Percentiles rank a stretch among this genome's conserved stretches.
Evolutionary conservation across 208 protist genomes (phyloP).

Genomic region (Trypanosoma avium): DNA sequence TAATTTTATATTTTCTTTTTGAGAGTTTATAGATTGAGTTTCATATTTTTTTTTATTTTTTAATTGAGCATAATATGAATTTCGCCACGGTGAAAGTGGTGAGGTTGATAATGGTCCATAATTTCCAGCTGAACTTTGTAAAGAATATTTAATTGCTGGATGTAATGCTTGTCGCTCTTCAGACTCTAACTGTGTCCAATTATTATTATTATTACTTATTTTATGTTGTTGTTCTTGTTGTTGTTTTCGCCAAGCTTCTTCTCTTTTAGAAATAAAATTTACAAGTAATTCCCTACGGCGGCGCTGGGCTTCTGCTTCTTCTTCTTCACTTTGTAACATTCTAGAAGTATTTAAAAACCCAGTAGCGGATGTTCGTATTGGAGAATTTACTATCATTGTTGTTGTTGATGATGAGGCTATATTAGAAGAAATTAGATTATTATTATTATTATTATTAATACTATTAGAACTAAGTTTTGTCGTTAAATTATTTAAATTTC

Average conservation of each 20-base stretch:
- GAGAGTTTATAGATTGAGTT: background rate
- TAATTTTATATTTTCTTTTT: background rate
- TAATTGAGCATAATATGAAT: constrained; percentile 2
- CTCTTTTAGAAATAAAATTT: too few relatives aligned
- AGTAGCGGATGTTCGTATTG: too few relatives aligned
- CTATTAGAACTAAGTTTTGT: too few relatives aligned
- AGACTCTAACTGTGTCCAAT: background rate
- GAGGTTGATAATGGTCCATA: constrained; percentile 18
- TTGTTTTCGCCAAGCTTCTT: background rate
- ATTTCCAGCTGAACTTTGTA: constrained; percentile 15
- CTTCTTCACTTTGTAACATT: too few relatives aligned
- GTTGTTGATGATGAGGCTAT: too few relatives aligned
- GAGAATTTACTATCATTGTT: too few relatives aligned
- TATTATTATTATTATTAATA: too few relatives aligned
- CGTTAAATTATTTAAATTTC: too few relatives aligned
- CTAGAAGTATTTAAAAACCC: too few relatives aligned
- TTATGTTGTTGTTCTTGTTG: background rate
- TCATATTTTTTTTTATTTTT: background rate
- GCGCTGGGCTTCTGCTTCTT: too few relatives aligned
- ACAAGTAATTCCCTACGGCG: too few relatives aligned
- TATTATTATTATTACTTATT: background rate
- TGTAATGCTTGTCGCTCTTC: background rate
- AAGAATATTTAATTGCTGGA: constrained; percentile 13
- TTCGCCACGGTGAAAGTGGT: constrained; percentile 10
- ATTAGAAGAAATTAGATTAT: too few relatives aligned